These are phyloP conservation scores for Zalerion maritima DNA, from an alignment of 495 filamentous ascomycete genomes.

Conservation along the genomic window DNA sequence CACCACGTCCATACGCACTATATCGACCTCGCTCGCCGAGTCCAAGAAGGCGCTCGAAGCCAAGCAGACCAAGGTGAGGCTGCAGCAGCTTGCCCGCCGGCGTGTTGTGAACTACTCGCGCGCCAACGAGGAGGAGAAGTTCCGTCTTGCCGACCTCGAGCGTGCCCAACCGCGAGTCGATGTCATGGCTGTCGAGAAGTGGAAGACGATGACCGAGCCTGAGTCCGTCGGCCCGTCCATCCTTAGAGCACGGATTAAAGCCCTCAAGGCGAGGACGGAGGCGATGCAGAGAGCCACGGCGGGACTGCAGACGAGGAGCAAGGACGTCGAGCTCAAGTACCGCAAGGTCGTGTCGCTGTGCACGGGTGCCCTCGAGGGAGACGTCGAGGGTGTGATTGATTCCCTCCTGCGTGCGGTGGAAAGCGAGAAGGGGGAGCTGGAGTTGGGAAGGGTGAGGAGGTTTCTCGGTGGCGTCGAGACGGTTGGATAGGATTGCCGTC, in stretches of 20 bases:
- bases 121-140: slow-evolving; percentile 35
- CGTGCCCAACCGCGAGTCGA: slow-evolving; percentile 23
- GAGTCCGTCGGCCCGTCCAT: slow-evolving; percentile 17
- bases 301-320: slow-evolving; percentile 42
- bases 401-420: slow-evolving; percentile 54
- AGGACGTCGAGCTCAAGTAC: slow-evolving; percentile 54
- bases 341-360: slow-evolving; percentile 55
- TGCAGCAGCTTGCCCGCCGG: slow-evolving; percentile 28
- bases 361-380: slow-evolving; percentile 45
- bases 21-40: slow-evolving; percentile 61
- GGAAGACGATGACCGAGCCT: slow-evolving; percentile 23
- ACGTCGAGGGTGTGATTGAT: slow-evolving; percentile 49
- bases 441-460: slow-evolving; percentile 52
- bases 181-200: slow-evolving; percentile 13
- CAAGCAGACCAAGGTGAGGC: slow-evolving; percentile 41
- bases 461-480: slow-evolving; percentile 62
- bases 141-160: slow-evolving; percentile 21
- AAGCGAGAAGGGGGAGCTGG: slow-evolving; percentile 54
- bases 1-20: slow-evolving; percentile 60
- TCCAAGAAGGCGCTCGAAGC: slow-evolving; percentile 55
- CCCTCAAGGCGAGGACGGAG: slow-evolving; percentile 39
- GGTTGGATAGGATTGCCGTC: too few species aligned
- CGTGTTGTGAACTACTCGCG: slow-evolving; percentile 32
- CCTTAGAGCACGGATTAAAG: slow-evolving; percentile 29
- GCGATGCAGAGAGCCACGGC: slow-evolving; percentile 42